phyloP scores from a whole-genome alignment of 176 grass and related monocot species.

The Carex littledalei region DNA sequence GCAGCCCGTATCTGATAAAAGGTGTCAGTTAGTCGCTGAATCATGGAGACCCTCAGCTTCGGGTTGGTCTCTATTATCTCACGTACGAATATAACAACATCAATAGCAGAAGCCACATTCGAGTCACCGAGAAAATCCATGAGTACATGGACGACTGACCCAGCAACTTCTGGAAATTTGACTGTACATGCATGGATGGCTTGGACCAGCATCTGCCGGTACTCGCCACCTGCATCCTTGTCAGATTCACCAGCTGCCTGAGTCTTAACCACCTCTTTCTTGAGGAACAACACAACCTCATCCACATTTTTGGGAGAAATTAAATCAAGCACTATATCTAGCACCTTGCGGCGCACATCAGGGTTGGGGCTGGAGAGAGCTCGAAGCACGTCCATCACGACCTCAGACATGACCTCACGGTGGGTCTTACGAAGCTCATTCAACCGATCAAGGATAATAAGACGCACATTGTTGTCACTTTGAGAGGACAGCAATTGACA shows the following conservation, averaged over 20 bases:
- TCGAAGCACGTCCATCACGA: slow-evolving; percentile 62
- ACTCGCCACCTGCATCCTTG: slow-evolving; percentile 43
- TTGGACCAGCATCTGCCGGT: slow-evolving; percentile 73
- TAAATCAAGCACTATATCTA: slow-evolving; percentile 69
- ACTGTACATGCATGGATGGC: slow-evolving; percentile 57
- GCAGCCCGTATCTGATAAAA: slow-evolving; percentile 76
- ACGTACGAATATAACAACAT: slow-evolving; percentile 64
- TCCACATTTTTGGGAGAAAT: slow-evolving; percentile 55
- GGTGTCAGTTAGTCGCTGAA: slow-evolving; percentile 54
- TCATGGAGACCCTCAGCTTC: slow-evolving; percentile 72
- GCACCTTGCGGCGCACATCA: slow-evolving; percentile 47
- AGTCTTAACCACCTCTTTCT: slow-evolving; percentile 77
- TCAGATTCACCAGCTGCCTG: slow-evolving; percentile 46
- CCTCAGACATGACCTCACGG: slow-evolving; percentile 59
- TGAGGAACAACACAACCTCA: slow-evolving; percentile 68
- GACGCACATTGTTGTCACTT: slow-evolving; percentile 75
- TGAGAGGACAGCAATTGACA: slow-evolving; percentile 56
- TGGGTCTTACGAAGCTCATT: slow-evolving; percentile 41
- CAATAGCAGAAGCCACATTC: slow-evolving; percentile 60
- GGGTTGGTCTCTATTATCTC: slow-evolving; percentile 77
- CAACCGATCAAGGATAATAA: slow-evolving; percentile 57
- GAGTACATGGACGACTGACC: slow-evolving; percentile 61
- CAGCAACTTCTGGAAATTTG: slow-evolving; percentile 63
- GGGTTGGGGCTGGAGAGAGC: slow-evolving; percentile 56
- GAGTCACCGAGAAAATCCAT: slow-evolving; percentile 81